Base-by-base conservation (phyloP, 2,329 filamentous ascomycete species). In the Cercospora sojina region DNA sequence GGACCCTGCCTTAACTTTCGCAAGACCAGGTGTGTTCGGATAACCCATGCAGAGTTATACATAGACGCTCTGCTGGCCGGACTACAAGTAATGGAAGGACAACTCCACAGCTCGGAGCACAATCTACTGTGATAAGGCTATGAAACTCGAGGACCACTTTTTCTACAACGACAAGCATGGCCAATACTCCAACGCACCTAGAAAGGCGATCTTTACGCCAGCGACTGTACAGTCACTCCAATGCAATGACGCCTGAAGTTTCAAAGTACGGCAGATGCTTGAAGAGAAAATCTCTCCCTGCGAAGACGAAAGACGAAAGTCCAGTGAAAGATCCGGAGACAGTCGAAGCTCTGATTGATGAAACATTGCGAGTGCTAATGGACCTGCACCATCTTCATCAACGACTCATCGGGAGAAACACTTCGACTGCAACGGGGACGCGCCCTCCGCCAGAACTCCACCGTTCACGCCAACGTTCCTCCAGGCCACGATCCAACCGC, bases 311-410 rank as follows among this genome's bases (percentile, higher is more conserved):
- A 31, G 23, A 43, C 1, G 10, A 25, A 9, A 62, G 16, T 32
- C 41, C 31, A 20, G 29, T 10, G 6, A 51, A 32, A 31, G 47
- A 62, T 25, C 18, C 38, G 10, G 59, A 51, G 59, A 62, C 59
- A 13, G 47, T 47, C 27, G 59, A 62, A 38, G 41, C 59, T 10
- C 59, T 62, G 5, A 32, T 62, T 31, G 31, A 51, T 6, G 59
- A 62, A 27, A 62, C 59, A 13, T n/a, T 62, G 29, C 43, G 32
- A 2, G 18, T 53, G 41, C 23, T 47, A 3, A 32, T 53, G 27
- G 59, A 62, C 16, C 9, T 62, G 29, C 27, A 53, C 29, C 59
- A 53, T 16, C 38, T 62, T 12, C 59, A 35, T 8, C 43, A 62
- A 51, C 59, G 32, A 12, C 29, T 62, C 1, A 18, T 18, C 18